Evolutionary conservation across 2,329 filamentous ascomycete genomes (phyloP), one percentile per base, ranked within the genome.

Genomic region (Xylaria polymorpha): DNA sequence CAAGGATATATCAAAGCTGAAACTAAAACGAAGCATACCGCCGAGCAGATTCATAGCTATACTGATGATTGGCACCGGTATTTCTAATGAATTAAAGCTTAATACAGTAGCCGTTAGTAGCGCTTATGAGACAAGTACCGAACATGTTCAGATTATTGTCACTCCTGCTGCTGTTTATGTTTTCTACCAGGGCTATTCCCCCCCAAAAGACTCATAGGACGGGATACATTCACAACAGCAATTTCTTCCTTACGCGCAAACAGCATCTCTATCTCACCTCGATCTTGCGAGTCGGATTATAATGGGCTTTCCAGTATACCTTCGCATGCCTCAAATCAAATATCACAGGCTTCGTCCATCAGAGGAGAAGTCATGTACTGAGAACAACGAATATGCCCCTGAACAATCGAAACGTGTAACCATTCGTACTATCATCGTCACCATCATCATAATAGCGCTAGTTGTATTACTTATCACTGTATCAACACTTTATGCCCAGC

Each of bases 271-370:
- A n/a, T 57, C 53, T 29, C 12, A 46, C 43, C 20, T 41, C 18
- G 10, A 48, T 18, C 35, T 29, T 20, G 18, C n/a, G 32, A 32
- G 20, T 39, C 15, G 55, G 5, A 20, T 25, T 9, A 61, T n/a
- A n/a, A 67, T 59, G 60, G 22, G 48, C 10, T 58, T 53, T 22
- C 39, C 35, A n/a, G 37, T 10, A 46, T 9, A 44, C 37, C 22
- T 59, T 59, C 25, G 29, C 35, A 53, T 25, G 10, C 60, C 35
- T 29, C 25, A 4, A 29, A 39, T 20, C 44, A 56, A 1, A 60
- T 69, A 69, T 50, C 67, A 62, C 39, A 37, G 50, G 25, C 22
- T 69, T 46, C 48, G 32, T 53, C 35, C 51, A 4, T 62, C 63
- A 43, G 62, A 62, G 46, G 57, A 66, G 29, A 66, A 66, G n/a